Conservation (phyloP, 2,329 filamentous ascomycete genomes). For the Zymoseptoria pseudotritici region DNA sequence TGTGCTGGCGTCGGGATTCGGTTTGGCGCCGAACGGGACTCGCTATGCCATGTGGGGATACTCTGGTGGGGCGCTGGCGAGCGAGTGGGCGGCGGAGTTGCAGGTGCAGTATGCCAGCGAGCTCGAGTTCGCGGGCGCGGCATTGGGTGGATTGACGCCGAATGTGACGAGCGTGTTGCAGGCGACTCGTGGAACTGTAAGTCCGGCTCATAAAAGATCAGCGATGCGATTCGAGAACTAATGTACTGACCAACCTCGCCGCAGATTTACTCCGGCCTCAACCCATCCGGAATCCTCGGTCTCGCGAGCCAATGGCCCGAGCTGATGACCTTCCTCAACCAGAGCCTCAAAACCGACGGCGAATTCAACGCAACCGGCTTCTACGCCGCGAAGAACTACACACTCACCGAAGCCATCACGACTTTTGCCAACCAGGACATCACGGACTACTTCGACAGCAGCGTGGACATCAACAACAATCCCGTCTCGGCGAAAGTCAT, state of each 20-base stretch:
- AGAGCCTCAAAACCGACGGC: constrained; percentile 23
- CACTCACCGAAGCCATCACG: constrained; percentile 19
- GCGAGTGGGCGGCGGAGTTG: constrained; percentile 47
- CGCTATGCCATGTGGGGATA: constrained; percentile 45
- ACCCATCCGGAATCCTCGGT: constrained; percentile 31
- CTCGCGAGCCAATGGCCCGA: constrained; percentile 31
- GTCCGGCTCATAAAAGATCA: background rate
- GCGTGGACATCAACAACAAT: constrained; percentile 19
- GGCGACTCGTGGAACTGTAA: constrained; percentile 25
- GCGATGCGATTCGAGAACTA: too few relatives aligned
- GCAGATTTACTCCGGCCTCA: constrained; percentile 22
- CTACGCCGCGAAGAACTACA: constrained; percentile 21
- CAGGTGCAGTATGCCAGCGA: constrained; percentile 48
- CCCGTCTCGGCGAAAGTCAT: constrained; percentile 23
- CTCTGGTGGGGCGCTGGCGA: constrained; percentile 48
- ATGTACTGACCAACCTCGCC: background rate
- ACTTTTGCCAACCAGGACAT: constrained; percentile 33
- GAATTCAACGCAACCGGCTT: constrained; percentile 32
- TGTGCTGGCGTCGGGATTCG: constrained; percentile 26
- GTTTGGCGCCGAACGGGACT: constrained; percentile 11
- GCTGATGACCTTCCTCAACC: constrained; percentile 20
- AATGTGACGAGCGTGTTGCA: constrained; percentile 35
- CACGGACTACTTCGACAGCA: constrained; percentile 36
- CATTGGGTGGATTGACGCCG: constrained; percentile 43
- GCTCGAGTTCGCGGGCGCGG: constrained; percentile 42